Evolutionary conservation across 495 filamentous ascomycete genomes (phyloP).

Genomic region (Penicillium crystallinum): DNA sequence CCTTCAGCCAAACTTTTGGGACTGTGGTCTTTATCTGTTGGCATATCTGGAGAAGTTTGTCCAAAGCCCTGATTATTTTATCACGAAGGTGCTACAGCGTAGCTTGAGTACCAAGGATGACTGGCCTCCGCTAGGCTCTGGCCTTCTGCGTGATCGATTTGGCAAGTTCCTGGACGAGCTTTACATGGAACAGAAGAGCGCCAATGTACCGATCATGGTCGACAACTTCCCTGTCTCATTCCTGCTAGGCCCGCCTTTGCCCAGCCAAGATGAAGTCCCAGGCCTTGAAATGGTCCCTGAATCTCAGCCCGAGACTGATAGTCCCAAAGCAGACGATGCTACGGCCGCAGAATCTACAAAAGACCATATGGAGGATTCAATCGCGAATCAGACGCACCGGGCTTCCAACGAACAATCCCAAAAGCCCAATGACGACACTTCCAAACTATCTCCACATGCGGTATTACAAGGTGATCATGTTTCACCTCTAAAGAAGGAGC

Average conservation of each 20-base stretch:
- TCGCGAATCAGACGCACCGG: background rate
- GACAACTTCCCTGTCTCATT: conserved; percentile 32
- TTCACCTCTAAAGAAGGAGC: background rate
- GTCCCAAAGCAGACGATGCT: background rate
- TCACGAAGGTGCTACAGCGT: conserved; percentile 46
- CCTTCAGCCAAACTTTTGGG: conserved; percentile 74
- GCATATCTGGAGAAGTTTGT: conserved; percentile 81
- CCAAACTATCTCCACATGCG: background rate
- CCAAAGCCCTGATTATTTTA: conserved; percentile 59
- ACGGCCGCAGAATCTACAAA: background rate
- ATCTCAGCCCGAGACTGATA: background rate
- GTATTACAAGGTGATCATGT: background rate
- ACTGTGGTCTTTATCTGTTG: conserved; percentile 84
- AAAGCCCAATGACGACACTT: background rate
- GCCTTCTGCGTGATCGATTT: conserved; percentile 47
- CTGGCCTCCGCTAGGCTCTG: conserved; percentile 52
- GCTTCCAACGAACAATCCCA: background rate
- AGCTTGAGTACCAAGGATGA: conserved; percentile 44
- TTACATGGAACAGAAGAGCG: conserved; percentile 42
- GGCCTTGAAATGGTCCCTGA: background rate
- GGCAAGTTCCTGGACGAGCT: conserved; percentile 48
- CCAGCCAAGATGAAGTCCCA: background rate
- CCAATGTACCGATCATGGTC: conserved; percentile 23
- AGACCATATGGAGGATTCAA: background rate
- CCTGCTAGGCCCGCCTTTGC: conserved; percentile 22